phyloP scores from a whole-genome alignment of 2,329 filamentous ascomycete genomes.

The Escovopsis sp. region DNA sequence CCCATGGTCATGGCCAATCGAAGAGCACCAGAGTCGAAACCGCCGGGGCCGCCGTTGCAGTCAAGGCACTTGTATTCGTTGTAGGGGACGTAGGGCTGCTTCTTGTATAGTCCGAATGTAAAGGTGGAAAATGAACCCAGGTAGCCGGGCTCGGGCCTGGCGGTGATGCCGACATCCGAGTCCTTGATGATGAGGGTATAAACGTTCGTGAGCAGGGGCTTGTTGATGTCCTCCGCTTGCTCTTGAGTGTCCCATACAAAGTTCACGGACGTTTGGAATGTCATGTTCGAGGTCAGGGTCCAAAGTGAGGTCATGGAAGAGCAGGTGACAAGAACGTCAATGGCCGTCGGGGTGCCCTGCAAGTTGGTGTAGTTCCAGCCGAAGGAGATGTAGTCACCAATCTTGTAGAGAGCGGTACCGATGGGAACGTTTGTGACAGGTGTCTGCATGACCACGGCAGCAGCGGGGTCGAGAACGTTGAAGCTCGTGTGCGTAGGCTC shows the following conservation, averaged over 20 bases:
- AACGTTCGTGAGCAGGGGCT: conserved; percentile 35
- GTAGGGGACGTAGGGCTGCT: conserved; percentile 35
- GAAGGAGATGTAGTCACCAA: conserved; percentile 44
- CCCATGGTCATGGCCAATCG: conserved; percentile 39
- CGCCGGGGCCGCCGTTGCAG: conserved; percentile 38
- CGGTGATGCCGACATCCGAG: conserved; percentile 34
- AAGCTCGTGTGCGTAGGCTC: conserved; percentile 25
- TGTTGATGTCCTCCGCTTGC: conserved; percentile 28
- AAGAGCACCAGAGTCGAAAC: conserved; percentile 32
- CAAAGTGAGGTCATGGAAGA: conserved; percentile 36
- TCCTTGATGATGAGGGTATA: conserved; percentile 52
- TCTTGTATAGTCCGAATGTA: conserved; percentile 43
- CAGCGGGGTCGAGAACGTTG: conserved; percentile 31
- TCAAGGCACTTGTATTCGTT: conserved; percentile 41
- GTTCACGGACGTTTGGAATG: conserved; percentile 33
- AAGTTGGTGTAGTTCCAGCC: conserved; percentile 53
- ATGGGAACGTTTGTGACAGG: conserved; percentile 30
- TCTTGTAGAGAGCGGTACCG: conserved; percentile 40
- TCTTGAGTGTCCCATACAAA: conserved; percentile 45
- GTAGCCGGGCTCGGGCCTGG: conserved; percentile 40
- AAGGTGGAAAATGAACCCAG: conserved; percentile 34
- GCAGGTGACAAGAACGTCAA: conserved; percentile 46
- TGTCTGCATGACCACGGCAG: conserved; percentile 37
- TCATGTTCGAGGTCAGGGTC: conserved; percentile 51
- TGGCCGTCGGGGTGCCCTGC: conserved; percentile 39